A percentile compares a stretch with the other conserved stretches of the same genome.
Evolutionary conservation across 495 filamentous ascomycete genomes (phyloP).

Genomic region (Penicillium chermesinum): DNA sequence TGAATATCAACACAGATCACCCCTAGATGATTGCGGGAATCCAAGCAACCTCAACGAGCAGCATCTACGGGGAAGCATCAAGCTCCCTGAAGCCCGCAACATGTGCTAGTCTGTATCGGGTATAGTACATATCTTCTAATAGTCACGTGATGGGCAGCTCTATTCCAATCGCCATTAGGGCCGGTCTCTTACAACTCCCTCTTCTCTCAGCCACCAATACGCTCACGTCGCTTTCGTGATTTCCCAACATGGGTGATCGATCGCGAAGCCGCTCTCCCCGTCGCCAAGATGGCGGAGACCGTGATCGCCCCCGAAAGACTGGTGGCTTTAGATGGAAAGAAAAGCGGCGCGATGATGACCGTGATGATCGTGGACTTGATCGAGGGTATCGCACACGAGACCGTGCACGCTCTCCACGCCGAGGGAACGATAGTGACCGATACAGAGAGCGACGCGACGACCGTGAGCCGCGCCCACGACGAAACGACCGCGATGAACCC

Average conservation of each 20-base stretch:
- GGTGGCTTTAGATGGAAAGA: constrained; percentile 65
- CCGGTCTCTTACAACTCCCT: no score
- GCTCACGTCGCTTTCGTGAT: constrained; percentile 8
- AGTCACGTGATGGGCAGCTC: constrained; percentile 21
- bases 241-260: constrained; percentile 31
- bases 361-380: constrained; percentile 43
- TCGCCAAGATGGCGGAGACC: constrained; percentile 22
- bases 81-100: constrained; percentile 2
- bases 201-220: constrained; percentile 18
- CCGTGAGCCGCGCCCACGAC: constrained; percentile 19
- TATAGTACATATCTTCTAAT: constrained; percentile 14
- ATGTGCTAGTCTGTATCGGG: constrained; percentile 19
- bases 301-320: constrained; percentile 27
- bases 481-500: constrained; percentile 24
- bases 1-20: background rate
- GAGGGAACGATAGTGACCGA: constrained; percentile 26
- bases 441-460: constrained; percentile 18
- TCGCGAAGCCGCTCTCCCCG: constrained; percentile 35
- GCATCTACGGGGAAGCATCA: background rate
- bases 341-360: constrained; percentile 47
- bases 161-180: background rate
- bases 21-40: background rate
- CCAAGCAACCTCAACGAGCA: background rate
- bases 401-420: constrained; percentile 30
- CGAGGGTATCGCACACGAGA: constrained; percentile 52